Percentiles rank a stretch among this genome's conserved stretches.
phyloP scores from a whole-genome alignment of 495 filamentous ascomycete genomes.

The Sordaria brevicollis region DNA sequence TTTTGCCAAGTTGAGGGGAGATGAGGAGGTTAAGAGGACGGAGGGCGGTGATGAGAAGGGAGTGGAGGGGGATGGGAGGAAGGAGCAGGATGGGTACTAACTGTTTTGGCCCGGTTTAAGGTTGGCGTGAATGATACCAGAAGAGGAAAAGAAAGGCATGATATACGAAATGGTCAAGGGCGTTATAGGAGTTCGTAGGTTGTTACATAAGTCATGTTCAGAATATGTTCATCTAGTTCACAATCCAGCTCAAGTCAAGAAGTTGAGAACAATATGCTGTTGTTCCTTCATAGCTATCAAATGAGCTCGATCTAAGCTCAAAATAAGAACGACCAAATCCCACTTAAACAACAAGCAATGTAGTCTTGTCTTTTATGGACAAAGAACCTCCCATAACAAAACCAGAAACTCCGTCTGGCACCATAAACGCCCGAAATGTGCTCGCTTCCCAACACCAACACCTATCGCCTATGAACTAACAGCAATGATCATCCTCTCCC shows the following conservation, averaged over 20 bases:
- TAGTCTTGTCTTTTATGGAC: neutral
- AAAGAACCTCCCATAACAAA: neutral
- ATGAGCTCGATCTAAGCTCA: neutral
- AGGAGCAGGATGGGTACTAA: conserved; percentile 52
- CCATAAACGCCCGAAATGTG: neutral
- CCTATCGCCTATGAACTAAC: neutral
- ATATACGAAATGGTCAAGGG: neutral
- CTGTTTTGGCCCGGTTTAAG: neutral
- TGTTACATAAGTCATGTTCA: neutral
- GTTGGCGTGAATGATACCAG: neutral
- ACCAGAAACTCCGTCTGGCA: neutral
- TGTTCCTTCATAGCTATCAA: neutral
- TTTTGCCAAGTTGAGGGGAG: conserved; percentile 87
- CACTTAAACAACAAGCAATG: neutral
- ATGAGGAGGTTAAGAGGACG: conserved; percentile 51
- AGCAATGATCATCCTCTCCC: neutral
- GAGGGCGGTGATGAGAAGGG: conserved; percentile 37
- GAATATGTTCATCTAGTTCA: neutral
- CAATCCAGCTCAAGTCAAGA: neutral
- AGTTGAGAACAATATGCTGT: neutral
- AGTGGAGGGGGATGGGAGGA: conserved; percentile 33
- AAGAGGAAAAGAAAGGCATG: neutral
- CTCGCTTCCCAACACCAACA: neutral
- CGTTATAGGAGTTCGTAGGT: neutral
- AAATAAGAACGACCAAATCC: neutral